These are phyloP conservation scores for Amoebophrya sp. DNA, from an alignment of 169 alveolate genomes.

Conservation along the genomic window DNA sequence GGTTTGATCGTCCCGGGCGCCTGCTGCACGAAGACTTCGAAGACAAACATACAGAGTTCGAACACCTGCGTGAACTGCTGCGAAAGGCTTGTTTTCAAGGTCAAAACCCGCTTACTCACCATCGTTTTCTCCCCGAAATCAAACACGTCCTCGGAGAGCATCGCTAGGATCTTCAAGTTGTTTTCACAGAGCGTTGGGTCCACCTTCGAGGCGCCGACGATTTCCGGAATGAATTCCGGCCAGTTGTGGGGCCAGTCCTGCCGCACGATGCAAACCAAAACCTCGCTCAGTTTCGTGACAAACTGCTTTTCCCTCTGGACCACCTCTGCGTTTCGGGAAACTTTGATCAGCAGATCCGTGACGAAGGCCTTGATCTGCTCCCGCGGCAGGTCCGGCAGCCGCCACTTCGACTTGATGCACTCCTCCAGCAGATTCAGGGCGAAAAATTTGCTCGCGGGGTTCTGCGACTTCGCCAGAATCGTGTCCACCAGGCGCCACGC, in stretches of 20 bases:
- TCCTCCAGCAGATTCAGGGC: neutral
- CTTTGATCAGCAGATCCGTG: neutral
- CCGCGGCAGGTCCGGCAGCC: constrained; percentile 5
- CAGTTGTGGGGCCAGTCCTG: neutral
- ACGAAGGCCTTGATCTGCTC: neutral
- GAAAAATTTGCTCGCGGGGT: constrained; percentile 12
- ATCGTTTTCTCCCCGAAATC: neutral
- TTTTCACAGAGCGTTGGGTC: neutral
- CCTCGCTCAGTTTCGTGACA: neutral
- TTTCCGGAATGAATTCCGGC: neutral
- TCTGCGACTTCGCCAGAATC: neutral
- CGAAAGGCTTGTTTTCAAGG: neutral
- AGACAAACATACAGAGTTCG: neutral
- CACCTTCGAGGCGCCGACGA: neutral
- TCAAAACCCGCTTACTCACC: neutral
- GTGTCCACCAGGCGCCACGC: neutral
- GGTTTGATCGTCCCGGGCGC: neutral
- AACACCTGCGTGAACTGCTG: neutral
- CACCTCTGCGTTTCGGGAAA: neutral
- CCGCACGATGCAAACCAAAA: constrained; percentile 10
- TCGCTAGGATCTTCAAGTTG: neutral
- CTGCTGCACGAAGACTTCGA: neutral
- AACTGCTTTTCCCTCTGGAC: neutral
- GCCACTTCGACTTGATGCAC: neutral
- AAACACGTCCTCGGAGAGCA: neutral